Percentiles rank a stretch among this genome's conserved stretches.
Conservation (phyloP, 306 rosid genomes). For the Medicago lupulina region DNA sequence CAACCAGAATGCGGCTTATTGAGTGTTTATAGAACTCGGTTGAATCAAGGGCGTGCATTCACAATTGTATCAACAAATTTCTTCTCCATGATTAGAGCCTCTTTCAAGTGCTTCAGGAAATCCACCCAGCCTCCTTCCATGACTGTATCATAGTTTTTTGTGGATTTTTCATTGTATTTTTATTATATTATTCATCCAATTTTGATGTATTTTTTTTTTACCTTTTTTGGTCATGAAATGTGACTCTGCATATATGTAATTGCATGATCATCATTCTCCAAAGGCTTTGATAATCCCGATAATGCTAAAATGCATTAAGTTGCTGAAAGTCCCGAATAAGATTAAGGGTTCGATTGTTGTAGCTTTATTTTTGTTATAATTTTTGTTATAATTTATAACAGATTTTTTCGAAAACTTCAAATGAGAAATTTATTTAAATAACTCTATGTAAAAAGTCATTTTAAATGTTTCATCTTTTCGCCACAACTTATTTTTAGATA, state of each 20-base stretch:
- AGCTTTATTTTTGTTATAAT: no score
- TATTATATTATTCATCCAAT: slow-evolving; percentile 49
- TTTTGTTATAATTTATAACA: no score
- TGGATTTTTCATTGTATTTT: slow-evolving; percentile 44
- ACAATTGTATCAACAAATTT: slow-evolving; percentile 17
- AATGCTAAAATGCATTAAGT: background rate
- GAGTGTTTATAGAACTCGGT: slow-evolving; percentile 26
- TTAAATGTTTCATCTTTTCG: no score
- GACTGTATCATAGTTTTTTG: slow-evolving; percentile 49
- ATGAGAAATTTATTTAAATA: no score
- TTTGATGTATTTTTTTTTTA: slow-evolving; percentile 51
- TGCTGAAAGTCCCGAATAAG: background rate
- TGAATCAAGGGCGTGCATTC: background rate
- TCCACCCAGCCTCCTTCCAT: slow-evolving; percentile 38
- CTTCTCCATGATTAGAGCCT: slow-evolving; percentile 27
- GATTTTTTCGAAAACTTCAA: no score
- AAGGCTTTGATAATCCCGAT: slow-evolving; percentile 7
- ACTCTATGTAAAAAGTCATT: no score
- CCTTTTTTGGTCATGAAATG: slow-evolving; percentile 23
- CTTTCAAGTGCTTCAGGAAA: slow-evolving; percentile 29
- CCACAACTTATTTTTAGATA: no score
- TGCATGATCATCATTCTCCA: slow-evolving; percentile 32
- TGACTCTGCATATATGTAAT: slow-evolving; percentile 29
- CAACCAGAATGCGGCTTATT: slow-evolving; percentile 38
- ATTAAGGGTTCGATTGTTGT: background rate